A percentile compares a stretch with the other conserved stretches of the same genome.
These are phyloP conservation scores for Fusarium beomiforme DNA, from an alignment of 2,329 filamentous ascomycete genomes.

Conservation along the genomic window DNA sequence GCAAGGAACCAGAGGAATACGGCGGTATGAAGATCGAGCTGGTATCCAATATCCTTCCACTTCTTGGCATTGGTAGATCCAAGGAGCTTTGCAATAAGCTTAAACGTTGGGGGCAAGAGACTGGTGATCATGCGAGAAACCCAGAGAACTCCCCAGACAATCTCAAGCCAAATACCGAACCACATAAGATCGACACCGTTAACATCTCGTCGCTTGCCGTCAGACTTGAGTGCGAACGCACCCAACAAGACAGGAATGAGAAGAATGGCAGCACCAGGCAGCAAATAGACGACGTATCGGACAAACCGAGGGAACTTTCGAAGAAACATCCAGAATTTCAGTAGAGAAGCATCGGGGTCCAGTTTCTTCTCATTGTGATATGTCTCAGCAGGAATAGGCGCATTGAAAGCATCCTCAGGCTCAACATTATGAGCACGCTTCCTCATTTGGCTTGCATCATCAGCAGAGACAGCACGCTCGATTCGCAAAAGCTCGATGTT, in stretches of 20 bases:
- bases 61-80: constrained; percentile 89
- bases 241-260: constrained; percentile 59
- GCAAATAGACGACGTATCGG: constrained; percentile 60
- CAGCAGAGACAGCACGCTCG: constrained; percentile 57
- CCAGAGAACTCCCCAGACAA: constrained; percentile 93
- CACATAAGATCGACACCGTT: constrained; percentile 78
- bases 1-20: constrained; percentile 94
- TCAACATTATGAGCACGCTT: constrained; percentile 49
- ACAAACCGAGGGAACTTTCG: constrained; percentile 61
- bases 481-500: constrained; percentile 61
- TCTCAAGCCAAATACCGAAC: constrained; percentile 96
- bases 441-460: constrained; percentile 41
- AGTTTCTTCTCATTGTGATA: constrained; percentile 41
- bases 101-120: constrained; percentile 59
- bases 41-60: constrained; percentile 88
- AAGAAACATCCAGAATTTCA: constrained; percentile 56
- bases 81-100: constrained; percentile 72
- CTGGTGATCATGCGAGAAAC: constrained; percentile 68
- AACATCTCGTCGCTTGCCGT: constrained; percentile 57
- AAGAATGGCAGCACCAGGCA: constrained; percentile 57
- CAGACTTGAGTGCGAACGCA: constrained; percentile 48
- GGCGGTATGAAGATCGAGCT: constrained; percentile 85
- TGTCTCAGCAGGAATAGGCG: constrained; percentile 41
- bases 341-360: constrained; percentile 48
- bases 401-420: constrained; percentile 60